Evolutionary conservation across 2,329 filamentous ascomycete species (phyloP), one percentile per base, ranked within the genome.

Genomic region (Penicillium paneum): DNA sequence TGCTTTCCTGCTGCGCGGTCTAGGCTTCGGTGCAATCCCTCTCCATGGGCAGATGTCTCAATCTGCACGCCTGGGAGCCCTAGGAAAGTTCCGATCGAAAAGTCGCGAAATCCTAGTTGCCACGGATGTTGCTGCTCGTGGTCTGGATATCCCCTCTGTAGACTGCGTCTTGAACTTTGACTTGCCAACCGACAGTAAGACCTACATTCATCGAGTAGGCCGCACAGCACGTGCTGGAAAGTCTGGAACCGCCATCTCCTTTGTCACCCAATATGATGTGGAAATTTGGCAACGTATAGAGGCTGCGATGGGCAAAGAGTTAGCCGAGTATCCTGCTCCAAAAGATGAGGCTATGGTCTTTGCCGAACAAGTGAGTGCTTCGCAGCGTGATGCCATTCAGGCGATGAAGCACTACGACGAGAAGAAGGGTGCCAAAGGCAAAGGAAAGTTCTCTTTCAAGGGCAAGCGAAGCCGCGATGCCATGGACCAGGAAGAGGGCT

Each of bases 31-130:
- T 38, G 93, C 92, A 4, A 94, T 97, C 56, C 93, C 94, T 0
- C 81, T 99, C 0, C 93, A 99, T 74, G 94, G 93, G 8, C 90
- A 96, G 69, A 83, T 99, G 47, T 91, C 86, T 1, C 94, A 99
- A 71, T 90, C 89, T 1, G 83, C 90, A 15, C 90, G 94, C 62
- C 78, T 97, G 0, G 92, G 91, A 7, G 90, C 94, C 0, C 79
- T 99, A 8, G 90, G 89, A 71, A 97, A 97, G 71, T 97, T 99
- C 80, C 86, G 88, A 51, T 80, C 88, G 3, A 85, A 87, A 8
- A 84, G 82, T n/a, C 82, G 91, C 39, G 85, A 95, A 61, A 93
- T 99, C 36, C 83, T 99, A 4, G 67, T 97, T 4, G 91, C 91
- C 2, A 97, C 92, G 0, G 92, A 97, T 71, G 90, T 97, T n/a